Percentiles rank a stretch among this genome's conserved stretches.
These are phyloP conservation scores for Harrya chromipes DNA, from an alignment of 768 basidiomycete genomes.

Conservation along the genomic window DNA sequence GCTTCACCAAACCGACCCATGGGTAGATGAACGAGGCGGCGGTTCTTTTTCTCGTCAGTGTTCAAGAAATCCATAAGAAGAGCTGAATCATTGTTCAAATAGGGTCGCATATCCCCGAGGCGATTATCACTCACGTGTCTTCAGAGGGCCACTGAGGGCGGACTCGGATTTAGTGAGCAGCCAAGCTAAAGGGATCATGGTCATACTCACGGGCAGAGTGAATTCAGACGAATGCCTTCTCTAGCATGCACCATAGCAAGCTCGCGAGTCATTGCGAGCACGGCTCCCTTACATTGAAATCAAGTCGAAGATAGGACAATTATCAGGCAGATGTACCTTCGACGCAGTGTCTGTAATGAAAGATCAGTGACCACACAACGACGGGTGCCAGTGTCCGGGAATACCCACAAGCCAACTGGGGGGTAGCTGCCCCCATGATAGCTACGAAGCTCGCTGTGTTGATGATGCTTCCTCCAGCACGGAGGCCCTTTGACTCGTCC, in stretches of 20 bases:
- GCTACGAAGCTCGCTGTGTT: conserved; percentile 99
- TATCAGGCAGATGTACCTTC: conserved; percentile 54
- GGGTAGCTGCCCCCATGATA: conserved; percentile 92
- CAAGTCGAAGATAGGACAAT: conserved; percentile 3
- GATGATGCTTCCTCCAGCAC: conserved; percentile 87
- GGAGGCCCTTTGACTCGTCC: conserved; percentile 77
- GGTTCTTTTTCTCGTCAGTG: conserved; percentile 91
- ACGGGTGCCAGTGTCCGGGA: background rate
- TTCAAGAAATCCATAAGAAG: conserved; percentile 98
- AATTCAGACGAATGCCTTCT: conserved; percentile 95
- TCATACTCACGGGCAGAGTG: conserved; percentile 84
- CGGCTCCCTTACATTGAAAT: conserved; percentile 64
- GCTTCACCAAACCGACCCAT: conserved; percentile 99
- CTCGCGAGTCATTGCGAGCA: conserved; percentile 98
- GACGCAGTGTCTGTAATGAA: conserved; percentile 78
- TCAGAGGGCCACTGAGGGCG: conserved; percentile 76
- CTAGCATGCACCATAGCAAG: conserved; percentile 96
- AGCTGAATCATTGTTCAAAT: conserved; percentile 43
- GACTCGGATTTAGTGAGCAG: background rate
- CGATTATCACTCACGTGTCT: conserved; percentile 71
- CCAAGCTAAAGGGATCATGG: background rate
- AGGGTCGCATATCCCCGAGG: background rate
- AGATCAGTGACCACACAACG: conserved; percentile 1
- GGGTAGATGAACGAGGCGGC: conserved; percentile 86
- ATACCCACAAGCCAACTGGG: conserved; percentile 86